phyloP scores from a whole-genome alignment of 129 eudicot genomes.

The Saposhnikovia divaricata region DNA sequence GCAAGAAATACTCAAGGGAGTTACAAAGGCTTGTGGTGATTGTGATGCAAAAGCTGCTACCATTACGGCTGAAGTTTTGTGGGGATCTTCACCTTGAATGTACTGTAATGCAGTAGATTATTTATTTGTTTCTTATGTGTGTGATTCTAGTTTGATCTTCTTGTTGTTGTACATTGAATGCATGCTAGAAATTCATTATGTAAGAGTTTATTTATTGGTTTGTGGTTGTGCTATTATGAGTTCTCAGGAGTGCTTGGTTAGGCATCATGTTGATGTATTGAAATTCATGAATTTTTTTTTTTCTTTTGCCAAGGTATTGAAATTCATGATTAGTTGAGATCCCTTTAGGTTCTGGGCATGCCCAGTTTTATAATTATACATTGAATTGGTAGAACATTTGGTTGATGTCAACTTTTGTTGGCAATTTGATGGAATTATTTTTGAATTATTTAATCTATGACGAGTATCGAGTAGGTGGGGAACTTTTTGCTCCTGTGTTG shows the following conservation, averaged over 20 bases:
- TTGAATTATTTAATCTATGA: too few relatives aligned
- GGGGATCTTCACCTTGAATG: conserved; percentile 81
- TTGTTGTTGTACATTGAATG: neutral
- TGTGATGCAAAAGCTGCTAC: conserved; percentile 80
- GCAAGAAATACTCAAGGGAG: conserved; percentile 47
- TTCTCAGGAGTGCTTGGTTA: neutral
- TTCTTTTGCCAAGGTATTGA: too few relatives aligned
- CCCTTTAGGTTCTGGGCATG: neutral
- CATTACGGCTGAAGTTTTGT: conserved; percentile 76
- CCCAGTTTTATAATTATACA: neutral
- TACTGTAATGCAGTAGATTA: neutral
- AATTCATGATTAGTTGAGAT: neutral
- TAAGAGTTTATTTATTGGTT: neutral
- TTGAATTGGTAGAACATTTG: neutral
- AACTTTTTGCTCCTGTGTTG: neutral
- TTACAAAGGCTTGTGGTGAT: conserved; percentile 38
- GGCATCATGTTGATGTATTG: neutral
- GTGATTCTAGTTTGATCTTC: neutral
- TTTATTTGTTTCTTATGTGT: neutral
- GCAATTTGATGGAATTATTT: too few relatives aligned
- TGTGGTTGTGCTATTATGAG: neutral
- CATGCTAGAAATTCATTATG: neutral
- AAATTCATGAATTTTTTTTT: neutral
- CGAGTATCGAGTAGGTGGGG: neutral
- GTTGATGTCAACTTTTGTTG: too few relatives aligned